Evolutionary conservation across 179 eudicot genomes (phyloP), one percentile per base, ranked within the genome.

Genomic region (Heliamphora pulchella): DNA sequence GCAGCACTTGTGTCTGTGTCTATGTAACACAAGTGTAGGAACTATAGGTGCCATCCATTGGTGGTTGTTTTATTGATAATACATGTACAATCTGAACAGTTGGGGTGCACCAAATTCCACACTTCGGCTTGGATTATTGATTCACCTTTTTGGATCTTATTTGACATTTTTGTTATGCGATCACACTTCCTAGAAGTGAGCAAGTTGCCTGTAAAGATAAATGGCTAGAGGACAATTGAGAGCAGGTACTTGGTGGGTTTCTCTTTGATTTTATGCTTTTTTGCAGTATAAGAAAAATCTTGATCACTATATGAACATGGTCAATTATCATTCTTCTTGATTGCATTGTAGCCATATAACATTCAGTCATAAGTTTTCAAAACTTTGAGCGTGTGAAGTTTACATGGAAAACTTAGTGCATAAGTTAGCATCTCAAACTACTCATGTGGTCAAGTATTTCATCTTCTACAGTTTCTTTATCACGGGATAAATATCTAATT

Each of bases 121-220:
- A 39, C 48, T 74, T 17, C 46, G 39, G 50, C 8, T 74, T 13
- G 51, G 48, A 66, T 66, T 51, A 13, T 78, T 78, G 74, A 4
- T 22, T 78, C 64, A 67, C 74, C 64, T 53, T 54, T 66, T 51
- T 47, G n/a, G 80, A 47, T 39, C 74, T 70, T 69, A 22, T 62
- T 8, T 8, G 8, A n/a, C 18, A 20, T 54, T 57, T 74, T 53
- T 72, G 31, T 51, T 22, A 2, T 53, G 68, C 43, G 68, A 22
- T 64, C 43, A 64, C 43, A 18, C 22, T 5, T 62, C 77, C 14
- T n/a, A 14, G 20, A 48, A 55, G 5, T 74, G 39, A 39, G 48
- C 65, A 74, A 31, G 50, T 74, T 74, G 63, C 22, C n/a, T 22
- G 76, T 54, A 72, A 51, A 53, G 44, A 22, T 51, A 10, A 72